Evolutionary conservation across 768 basidiomycete genomes (phyloP), one percentile per base, ranked within the genome.

Genomic region (Dioszegia crocea): DNA sequence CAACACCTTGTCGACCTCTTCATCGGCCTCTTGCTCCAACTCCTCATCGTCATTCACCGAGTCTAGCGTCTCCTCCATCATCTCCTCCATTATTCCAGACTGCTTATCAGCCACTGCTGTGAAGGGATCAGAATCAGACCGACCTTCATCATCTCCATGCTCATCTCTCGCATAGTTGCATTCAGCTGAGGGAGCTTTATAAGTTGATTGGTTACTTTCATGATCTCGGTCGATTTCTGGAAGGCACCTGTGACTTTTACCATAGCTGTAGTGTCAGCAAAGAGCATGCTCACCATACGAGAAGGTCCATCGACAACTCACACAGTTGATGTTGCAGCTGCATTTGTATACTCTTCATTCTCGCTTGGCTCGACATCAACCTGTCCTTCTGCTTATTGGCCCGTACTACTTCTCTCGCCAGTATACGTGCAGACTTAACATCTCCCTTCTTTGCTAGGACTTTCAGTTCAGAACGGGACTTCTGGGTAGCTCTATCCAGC

Each of bases 101-200:
- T 97, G 21, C 31, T 3, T 11, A 57, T 53, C 56, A 43, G 47
- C 29, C 31, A 16, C 11, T 6, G 6, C 8, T 8, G 26, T 33
- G 14, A 29, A 44, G 26, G n/a, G 19, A 36, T 6, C 10, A n/a
- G 2, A 30, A 19, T 8, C 12, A 40, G 3, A 44, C 80, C 39
- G 65, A 88, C 94, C 84, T 98, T 98, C 62, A 89, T 98, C 96
- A 98, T 97, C 78, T 99, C 96, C 87, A 93, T 91, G 67, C 88
- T 91, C 91, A 99, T 93, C 71, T 96, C 88, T 33, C 91, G 84
- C 96, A 99, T 99, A 0, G 84, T 84, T 62, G 85, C 86, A 77
- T 87, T 88, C 47, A 98, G 84, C 76, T 98, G 91, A 17, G 96
- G 96, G 16, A 99, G 82, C 69, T 86, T 92, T 64, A 98, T 81